Percentiles rank a stretch among this genome's conserved stretches.
These are phyloP conservation scores for Vitis labrusca DNA, from an alignment of 164 flowering plant species.

Conservation along the genomic window DNA sequence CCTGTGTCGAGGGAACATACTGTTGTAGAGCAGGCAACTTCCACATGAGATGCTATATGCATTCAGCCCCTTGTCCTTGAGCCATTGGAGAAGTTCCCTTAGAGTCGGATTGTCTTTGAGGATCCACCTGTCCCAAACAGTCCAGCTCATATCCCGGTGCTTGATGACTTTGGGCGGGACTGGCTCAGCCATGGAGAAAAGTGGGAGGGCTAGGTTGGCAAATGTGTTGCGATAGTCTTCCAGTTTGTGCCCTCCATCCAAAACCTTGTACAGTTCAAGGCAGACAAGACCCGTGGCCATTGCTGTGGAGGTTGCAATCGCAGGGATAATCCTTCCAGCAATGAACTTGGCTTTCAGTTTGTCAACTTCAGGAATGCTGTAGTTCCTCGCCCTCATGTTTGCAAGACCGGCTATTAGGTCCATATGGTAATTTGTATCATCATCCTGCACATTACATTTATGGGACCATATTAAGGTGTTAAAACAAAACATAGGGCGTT, in stretches of 20 bases:
- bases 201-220: conserved; percentile 81
- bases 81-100: conserved; percentile 73
- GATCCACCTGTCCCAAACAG: conserved; percentile 91
- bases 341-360: conserved; percentile 88
- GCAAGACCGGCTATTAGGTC: conserved; percentile 85
- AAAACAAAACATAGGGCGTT: too few species aligned
- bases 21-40: conserved; percentile 74
- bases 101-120: conserved; percentile 59
- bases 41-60: conserved; percentile 91
- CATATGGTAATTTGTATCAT: conserved; percentile 86
- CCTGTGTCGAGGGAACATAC: conserved; percentile 69
- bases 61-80: conserved; percentile 62
- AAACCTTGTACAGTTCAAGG: conserved; percentile 82
- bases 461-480: too few species aligned
- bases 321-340: conserved; percentile 90
- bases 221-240: conserved; percentile 87
- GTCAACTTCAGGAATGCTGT: conserved; percentile 88
- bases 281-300: conserved; percentile 94
- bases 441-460: conserved; percentile 54
- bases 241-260: conserved; percentile 66
- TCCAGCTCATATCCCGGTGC: conserved; percentile 81
- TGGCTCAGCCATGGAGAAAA: conserved; percentile 88
- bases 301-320: conserved; percentile 86
- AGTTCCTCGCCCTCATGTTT: conserved; percentile 91
- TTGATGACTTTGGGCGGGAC: conserved; percentile 85